These are phyloP conservation scores for Chrysanthemum makinoi DNA, from an alignment of 129 eudicot genomes.

Conservation along the genomic window DNA sequence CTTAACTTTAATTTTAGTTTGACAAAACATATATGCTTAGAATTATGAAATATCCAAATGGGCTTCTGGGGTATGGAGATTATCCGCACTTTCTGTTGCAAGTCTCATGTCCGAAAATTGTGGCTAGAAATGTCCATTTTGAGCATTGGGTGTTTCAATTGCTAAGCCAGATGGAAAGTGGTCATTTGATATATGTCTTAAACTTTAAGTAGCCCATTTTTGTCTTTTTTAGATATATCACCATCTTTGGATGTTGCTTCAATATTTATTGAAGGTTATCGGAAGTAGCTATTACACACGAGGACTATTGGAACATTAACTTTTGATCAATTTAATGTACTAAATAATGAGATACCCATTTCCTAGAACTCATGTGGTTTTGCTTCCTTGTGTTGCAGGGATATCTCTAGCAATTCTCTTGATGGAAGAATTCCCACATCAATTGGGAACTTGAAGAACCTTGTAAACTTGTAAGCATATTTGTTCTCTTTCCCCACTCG, in stretches of 20 bases:
- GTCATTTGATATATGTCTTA: conserved; percentile 1
- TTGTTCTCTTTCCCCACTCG: conserved; percentile 7
- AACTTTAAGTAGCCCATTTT: background rate
- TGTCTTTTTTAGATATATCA: background rate
- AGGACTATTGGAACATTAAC: background rate
- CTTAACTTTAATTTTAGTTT: conserved; percentile 10
- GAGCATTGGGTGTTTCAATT: conserved; percentile 3
- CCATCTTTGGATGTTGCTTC: background rate
- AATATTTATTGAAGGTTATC: background rate
- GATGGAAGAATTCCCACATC: conserved; percentile 86
- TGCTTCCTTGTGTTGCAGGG: conserved; percentile 48
- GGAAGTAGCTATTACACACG: conserved; percentile 1
- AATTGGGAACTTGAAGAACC: conserved; percentile 69
- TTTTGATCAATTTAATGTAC: conserved; percentile 7
- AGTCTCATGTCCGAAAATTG: background rate
- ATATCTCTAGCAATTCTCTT: conserved; percentile 94
- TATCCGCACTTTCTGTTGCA: conserved; percentile 7
- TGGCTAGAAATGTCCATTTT: background rate
- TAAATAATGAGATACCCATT: background rate
- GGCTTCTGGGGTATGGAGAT: conserved; percentile 6
- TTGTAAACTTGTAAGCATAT: conserved; percentile 58
- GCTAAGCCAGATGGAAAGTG: background rate
- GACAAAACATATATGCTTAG: conserved; percentile 1
- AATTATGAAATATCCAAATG: conserved; percentile 1
- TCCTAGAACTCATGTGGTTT: background rate